Percentiles rank a stretch among this genome's conserved stretches.
Evolutionary conservation across 352 stramenopile species (phyloP).

Genomic region (Phytophthora idaei): DNA sequence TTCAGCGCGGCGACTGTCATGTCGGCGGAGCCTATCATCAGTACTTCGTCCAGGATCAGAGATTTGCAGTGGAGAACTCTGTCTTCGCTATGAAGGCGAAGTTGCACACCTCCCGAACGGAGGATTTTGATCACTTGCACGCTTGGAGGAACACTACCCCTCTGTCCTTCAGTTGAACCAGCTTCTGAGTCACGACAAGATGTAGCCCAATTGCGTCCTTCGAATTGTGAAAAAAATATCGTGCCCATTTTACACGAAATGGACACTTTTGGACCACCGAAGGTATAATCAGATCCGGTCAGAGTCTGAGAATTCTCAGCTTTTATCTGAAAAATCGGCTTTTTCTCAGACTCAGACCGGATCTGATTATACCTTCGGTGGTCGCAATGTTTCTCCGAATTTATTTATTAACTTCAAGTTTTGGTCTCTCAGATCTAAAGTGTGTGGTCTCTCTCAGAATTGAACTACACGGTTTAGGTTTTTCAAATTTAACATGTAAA

Average conservation of each 20-base stretch:
- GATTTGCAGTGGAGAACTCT: neutral
- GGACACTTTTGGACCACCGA: no score
- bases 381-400: no score
- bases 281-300: no score
- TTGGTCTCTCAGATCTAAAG: neutral
- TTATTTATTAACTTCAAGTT: no score
- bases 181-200: neutral
- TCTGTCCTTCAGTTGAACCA: neutral
- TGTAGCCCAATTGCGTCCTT: no score
- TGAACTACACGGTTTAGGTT: neutral
- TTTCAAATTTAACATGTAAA: neutral
- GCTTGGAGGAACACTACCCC: neutral
- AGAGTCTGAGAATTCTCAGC: no score
- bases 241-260: no score
- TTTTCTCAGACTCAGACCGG: no score
- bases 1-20: neutral
- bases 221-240: no score
- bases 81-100: neutral
- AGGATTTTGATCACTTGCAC: neutral
- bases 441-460: no score
- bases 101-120: neutral
- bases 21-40: neutral
- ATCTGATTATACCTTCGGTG: no score
- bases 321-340: no score
- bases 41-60: neutral